Conservation (phyloP, 805 yeast genomes). For the Jamesozyma lodderae region DNA sequence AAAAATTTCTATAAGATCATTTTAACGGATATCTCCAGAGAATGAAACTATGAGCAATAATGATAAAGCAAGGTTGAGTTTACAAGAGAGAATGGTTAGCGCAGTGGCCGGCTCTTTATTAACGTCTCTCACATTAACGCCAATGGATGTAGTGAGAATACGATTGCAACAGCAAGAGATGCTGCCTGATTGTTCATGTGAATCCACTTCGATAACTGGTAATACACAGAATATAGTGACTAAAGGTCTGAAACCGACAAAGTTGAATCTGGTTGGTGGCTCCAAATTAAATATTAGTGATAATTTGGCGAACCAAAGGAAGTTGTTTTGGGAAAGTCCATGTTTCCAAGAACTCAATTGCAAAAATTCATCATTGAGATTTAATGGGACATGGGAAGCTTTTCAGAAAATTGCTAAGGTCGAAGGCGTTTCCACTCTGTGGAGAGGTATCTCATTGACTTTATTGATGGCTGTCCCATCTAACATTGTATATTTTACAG, state of each 20-base stretch:
- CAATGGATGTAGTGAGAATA: slow-evolving; percentile 70
- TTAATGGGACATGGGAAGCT: slow-evolving; percentile 70
- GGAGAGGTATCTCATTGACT: slow-evolving; percentile 84
- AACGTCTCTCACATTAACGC: slow-evolving; percentile 68
- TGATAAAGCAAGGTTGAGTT: slow-evolving; percentile 8
- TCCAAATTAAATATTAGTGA: slow-evolving; percentile 1
- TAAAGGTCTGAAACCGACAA: background rate
- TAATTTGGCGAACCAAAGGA: background rate
- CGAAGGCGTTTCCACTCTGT: slow-evolving; percentile 72
- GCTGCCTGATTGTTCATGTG: slow-evolving; percentile 37
- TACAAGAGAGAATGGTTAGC: slow-evolving; percentile 61
- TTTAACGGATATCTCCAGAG: no score
- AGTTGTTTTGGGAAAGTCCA: slow-evolving; percentile 27
- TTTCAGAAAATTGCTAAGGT: slow-evolving; percentile 50
- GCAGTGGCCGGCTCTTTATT: slow-evolving; percentile 69
- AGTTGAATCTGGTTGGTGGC: slow-evolving; percentile 2
- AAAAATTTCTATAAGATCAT: no score
- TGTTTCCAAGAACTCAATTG: slow-evolving; percentile 29
- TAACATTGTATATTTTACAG: slow-evolving; percentile 87
- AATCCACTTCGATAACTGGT: slow-evolving; percentile 18
- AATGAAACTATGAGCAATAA: slow-evolving; percentile 7
- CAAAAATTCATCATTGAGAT: slow-evolving; percentile 22
- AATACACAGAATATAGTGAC: slow-evolving; percentile 4
- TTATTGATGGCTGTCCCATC: slow-evolving; percentile 86
- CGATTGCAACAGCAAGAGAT: slow-evolving; percentile 71